A percentile compares a stretch with the other conserved stretches of the same genome.
These are phyloP conservation scores for Boechera retrofracta DNA, from an alignment of 345 rosid species.

Conservation along the genomic window DNA sequence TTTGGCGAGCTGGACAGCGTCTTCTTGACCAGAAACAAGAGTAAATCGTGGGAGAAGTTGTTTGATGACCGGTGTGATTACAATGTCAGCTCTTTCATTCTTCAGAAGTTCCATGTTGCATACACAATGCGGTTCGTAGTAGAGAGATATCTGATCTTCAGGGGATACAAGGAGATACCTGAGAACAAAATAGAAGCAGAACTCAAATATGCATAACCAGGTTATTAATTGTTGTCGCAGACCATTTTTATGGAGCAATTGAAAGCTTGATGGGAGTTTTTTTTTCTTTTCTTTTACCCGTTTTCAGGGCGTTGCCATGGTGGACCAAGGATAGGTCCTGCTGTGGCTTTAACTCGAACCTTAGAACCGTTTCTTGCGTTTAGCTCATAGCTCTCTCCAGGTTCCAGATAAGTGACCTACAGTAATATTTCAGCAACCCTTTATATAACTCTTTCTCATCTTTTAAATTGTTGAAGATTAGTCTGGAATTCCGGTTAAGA, in stretches of 20 bases:
- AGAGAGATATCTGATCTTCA: slow-evolving; percentile 65
- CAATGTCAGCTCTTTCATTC: slow-evolving; percentile 77
- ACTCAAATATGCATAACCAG: neutral
- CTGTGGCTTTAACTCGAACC: slow-evolving; percentile 70
- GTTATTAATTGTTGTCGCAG: neutral
- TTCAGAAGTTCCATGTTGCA: slow-evolving; percentile 59
- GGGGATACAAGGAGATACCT: slow-evolving; percentile 72
- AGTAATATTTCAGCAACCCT: slow-evolving; percentile 11
- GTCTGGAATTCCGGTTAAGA: neutral
- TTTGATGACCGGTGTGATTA: slow-evolving; percentile 88
- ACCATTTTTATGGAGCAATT: neutral
- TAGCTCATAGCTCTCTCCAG: slow-evolving; percentile 66
- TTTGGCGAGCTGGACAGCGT: slow-evolving; percentile 86
- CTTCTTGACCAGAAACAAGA: slow-evolving; percentile 95
- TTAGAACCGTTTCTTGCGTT: slow-evolving; percentile 57
- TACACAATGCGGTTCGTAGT: slow-evolving; percentile 91
- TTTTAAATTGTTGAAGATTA: neutral
- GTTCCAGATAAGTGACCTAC: slow-evolving; percentile 84
- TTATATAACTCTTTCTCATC: slow-evolving; percentile 3
- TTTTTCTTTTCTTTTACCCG: slow-evolving; percentile 54
- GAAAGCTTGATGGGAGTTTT: slow-evolving; percentile 6
- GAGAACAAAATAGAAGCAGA: slow-evolving; percentile 4
- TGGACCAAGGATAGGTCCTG: slow-evolving; percentile 94
- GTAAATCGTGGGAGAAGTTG: slow-evolving; percentile 91
- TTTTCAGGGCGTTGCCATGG: slow-evolving; percentile 99